Conservation (phyloP, 225 moss, liverwort and hornwort genomes). For the Neckera pumila region DNA sequence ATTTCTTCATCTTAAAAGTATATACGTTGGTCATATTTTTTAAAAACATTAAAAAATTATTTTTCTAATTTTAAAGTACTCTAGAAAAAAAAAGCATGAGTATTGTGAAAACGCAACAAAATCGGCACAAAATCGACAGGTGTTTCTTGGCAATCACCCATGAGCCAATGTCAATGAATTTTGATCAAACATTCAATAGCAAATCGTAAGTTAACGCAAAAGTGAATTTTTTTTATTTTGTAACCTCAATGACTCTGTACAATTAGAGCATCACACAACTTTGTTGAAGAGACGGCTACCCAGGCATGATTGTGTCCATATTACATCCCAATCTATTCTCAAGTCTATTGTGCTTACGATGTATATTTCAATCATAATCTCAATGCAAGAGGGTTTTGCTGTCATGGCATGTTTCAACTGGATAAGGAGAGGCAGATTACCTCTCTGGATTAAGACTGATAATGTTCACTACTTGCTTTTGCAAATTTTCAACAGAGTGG, state of each 20-base stretch:
- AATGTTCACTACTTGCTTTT: no score
- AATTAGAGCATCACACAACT: not conserved
- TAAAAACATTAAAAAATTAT: no score
- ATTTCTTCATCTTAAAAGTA: no score
- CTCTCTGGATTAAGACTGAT: no score
- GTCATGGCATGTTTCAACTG: no score
- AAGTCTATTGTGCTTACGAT: not conserved
- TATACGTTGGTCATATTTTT: no score
- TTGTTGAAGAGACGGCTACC: not conserved
- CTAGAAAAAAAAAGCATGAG: no score
- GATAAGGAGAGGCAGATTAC: no score
- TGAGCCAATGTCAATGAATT: not conserved
- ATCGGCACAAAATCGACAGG: no score
- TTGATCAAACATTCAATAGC: not conserved
- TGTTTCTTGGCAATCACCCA: no score
- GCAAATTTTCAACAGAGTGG: not conserved
- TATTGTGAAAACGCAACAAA: no score
- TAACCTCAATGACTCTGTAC: not conserved
- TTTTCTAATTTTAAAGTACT: no score
- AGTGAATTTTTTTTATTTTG: not conserved
- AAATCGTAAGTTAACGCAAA: not conserved
- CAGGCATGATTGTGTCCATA: not conserved
- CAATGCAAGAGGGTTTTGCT: not conserved
- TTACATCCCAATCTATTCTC: not conserved
- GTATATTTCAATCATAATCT: not conserved